Evolutionary conservation across 306 rosid genomes (phyloP), one percentile per base, ranked within the genome.

Genomic region (Echinosophora koreensis): DNA sequence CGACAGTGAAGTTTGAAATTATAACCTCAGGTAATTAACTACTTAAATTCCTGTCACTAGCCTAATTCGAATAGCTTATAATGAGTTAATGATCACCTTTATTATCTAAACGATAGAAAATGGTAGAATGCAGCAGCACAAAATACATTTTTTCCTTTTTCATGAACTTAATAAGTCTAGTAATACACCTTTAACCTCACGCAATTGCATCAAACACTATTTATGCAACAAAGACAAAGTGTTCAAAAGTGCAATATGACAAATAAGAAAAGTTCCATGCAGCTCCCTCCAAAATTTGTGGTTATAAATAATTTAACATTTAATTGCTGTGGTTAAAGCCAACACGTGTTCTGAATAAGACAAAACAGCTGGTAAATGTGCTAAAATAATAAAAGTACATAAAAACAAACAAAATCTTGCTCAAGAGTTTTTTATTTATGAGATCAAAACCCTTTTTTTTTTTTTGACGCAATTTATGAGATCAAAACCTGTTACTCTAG

Each of bases 311-410:
- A 39, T 80, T 73, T 44, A 66, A 49, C 7, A n/a, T 54, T 80
- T 65, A 69, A 34, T 41, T 58, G 8, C 3, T 0, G 38, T 76
- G 69, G 77, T 37, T 10, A 63, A 77, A 44, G 28, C 4, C 59
- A 71, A 39, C 79, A 47, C 66, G 10, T 47, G 80, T 73, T 47
- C 56, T 17, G 13, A 77, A 77, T 58, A 30, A 72, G 76, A 77
- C 76, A 54, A 87, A 73, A 52, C 54, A 32, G 70, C 78, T 46
- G 77, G 75, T 63, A 47, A 39, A 51, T 50, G 71, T 5, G 66
- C 72, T 71, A 0, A 56, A 57, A 60, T 46, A 78, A 77, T 79
- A 71, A 77, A 73, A 73, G 65, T 15, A 77, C 74, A 49, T n/a
- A 57, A 46, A 38, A 76, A 50, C 82, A 52, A 62, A 77, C 37